These are phyloP conservation scores for Lippia alba DNA, from an alignment of 305 asterid genomes.

Conservation along the genomic window DNA sequence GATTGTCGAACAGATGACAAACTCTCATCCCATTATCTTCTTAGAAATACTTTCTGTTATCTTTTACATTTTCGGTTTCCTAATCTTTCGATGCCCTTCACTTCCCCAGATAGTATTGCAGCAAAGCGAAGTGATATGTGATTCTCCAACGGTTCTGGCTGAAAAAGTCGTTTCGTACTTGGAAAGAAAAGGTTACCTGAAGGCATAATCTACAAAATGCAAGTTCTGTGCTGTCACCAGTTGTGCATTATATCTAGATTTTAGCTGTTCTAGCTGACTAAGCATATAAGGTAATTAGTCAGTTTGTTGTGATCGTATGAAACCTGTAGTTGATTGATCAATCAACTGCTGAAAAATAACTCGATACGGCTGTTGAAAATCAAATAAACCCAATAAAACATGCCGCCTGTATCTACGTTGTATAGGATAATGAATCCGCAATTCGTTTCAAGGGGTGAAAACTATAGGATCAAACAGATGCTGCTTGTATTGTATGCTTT, in stretches of 20 bases:
- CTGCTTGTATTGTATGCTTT: neutral
- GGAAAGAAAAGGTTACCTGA: conserved; percentile 73
- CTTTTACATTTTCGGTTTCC: neutral
- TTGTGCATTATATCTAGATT: conserved; percentile 17
- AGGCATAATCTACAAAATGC: conserved; percentile 44
- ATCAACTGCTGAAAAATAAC: conserved; percentile 40
- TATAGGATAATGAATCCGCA: neutral
- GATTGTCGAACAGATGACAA: no score
- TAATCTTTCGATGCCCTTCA: conserved; percentile 1
- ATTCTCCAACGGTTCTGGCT: conserved; percentile 69
- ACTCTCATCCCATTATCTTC: neutral
- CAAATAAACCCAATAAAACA: neutral
- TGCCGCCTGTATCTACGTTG: neutral
- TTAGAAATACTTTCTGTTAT: neutral
- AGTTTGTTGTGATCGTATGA: conserved; percentile 6
- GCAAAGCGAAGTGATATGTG: conserved; percentile 58
- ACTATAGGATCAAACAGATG: neutral
- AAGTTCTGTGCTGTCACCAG: conserved; percentile 1
- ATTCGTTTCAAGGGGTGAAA: neutral
- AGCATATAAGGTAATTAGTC: conserved; percentile 11
- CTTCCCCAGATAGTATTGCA: conserved; percentile 72
- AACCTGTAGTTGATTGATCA: conserved; percentile 50
- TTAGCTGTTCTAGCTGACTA: conserved; percentile 5
- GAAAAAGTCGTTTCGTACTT: conserved; percentile 64
- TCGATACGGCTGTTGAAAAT: conserved; percentile 5